Conservation (phyloP, 306 rosid genomes). For the Heteromeles arbutifolia region DNA sequence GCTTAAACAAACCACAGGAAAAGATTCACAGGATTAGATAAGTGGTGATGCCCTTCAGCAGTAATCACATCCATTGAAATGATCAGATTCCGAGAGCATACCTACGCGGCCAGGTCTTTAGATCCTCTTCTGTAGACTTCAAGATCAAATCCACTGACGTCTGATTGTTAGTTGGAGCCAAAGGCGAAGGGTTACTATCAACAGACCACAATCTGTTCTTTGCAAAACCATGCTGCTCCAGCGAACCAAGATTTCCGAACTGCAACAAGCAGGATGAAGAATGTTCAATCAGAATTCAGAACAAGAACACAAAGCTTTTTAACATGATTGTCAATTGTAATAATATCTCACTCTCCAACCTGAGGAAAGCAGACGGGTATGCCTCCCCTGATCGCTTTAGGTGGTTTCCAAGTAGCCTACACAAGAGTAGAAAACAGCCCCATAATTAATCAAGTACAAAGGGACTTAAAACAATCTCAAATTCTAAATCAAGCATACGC, state of each 20-base stretch:
- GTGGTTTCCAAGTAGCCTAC: conserved; percentile 58
- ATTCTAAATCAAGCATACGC: background rate
- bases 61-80: background rate
- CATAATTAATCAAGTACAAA: background rate
- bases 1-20: conserved; percentile 28
- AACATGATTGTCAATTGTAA: background rate
- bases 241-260: conserved; percentile 59
- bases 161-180: conserved; percentile 51
- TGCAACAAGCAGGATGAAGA: conserved; percentile 18
- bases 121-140: conserved; percentile 54
- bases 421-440: conserved; percentile 7
- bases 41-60: background rate
- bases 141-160: conserved; percentile 66
- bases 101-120: conserved; percentile 57
- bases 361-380: conserved; percentile 55
- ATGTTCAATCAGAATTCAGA: background rate
- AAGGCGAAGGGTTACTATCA: conserved; percentile 57
- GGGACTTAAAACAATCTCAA: background rate
- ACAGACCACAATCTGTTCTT: conserved; percentile 64
- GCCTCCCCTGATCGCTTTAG: conserved; percentile 71
- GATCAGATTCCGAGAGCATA: conserved; percentile 7
- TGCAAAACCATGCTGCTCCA: conserved; percentile 53
- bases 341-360: conserved; percentile 31
- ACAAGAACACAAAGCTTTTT: background rate
- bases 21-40: background rate